phyloP scores from a whole-genome alignment of 495 filamentous ascomycete species.

The Melanomma pulvis-pyrius region DNA sequence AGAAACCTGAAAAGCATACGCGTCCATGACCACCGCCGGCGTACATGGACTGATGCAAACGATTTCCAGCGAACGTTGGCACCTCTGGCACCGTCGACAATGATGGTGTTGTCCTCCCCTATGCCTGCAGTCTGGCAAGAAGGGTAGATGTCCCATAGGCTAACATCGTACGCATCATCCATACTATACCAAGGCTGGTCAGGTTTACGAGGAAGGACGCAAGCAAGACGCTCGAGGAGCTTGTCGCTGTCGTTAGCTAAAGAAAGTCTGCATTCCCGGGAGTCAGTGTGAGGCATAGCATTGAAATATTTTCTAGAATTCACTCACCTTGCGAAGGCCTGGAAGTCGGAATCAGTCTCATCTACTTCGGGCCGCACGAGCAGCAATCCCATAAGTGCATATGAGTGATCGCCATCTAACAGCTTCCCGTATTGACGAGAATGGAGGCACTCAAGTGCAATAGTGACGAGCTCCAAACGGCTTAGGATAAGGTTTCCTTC shows the following conservation, averaged over 20 bases:
- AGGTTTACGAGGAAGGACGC: constrained; percentile 41
- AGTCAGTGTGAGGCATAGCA: not conserved
- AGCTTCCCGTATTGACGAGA: constrained; percentile 26
- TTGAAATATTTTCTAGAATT: too few species aligned
- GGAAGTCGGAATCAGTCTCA: constrained; percentile 47
- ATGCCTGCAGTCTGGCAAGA: constrained; percentile 47
- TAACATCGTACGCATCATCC: constrained; percentile 40
- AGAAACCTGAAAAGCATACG: not conserved
- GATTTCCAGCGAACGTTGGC: constrained; percentile 46
- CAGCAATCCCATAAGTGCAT: constrained; percentile 53
- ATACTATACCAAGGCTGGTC: constrained; percentile 40
- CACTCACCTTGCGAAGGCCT: constrained; percentile 48
- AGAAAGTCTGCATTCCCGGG: constrained; percentile 35
- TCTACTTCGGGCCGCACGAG: constrained; percentile 43
- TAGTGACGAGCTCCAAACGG: constrained; percentile 44
- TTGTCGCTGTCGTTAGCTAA: constrained; percentile 50
- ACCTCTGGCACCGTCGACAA: constrained; percentile 45
- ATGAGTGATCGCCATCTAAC: constrained; percentile 47
- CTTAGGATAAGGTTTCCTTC: constrained; percentile 44
- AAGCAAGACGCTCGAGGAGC: constrained; percentile 51
- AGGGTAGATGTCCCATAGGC: constrained; percentile 54
- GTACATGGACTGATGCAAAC: constrained; percentile 34
- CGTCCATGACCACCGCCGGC: constrained; percentile 15
- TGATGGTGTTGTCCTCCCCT: constrained; percentile 45
- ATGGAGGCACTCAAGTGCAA: constrained; percentile 38